These are phyloP conservation scores for Eucalyptus regnans DNA, from an alignment of 345 rosid species.

Conservation along the genomic window DNA sequence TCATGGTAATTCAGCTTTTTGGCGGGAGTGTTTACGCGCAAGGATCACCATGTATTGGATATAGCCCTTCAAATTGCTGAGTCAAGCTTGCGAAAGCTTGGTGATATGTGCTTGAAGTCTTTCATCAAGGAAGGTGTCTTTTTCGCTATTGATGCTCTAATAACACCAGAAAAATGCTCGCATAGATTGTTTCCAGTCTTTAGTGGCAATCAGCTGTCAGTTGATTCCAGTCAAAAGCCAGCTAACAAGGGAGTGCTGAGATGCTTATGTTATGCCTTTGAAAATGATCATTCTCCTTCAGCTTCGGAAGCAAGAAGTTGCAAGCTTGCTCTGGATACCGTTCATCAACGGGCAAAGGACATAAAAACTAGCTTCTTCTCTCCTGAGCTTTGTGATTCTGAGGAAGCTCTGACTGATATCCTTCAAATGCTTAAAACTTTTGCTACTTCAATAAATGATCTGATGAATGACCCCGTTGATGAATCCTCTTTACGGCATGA, in stretches of 20 bases:
- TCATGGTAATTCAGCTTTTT: slow-evolving; percentile 52
- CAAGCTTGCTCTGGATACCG: slow-evolving; percentile 56
- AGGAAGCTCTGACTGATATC: slow-evolving; percentile 67
- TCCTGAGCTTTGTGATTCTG: slow-evolving; percentile 41
- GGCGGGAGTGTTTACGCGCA: slow-evolving; percentile 78
- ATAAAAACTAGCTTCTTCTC: slow-evolving; percentile 53
- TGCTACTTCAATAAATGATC: slow-evolving; percentile 44
- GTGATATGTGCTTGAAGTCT: slow-evolving; percentile 46
- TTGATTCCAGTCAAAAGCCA: slow-evolving; percentile 32
- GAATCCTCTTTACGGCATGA: slow-evolving; percentile 25
- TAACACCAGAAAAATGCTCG: slow-evolving; percentile 42
- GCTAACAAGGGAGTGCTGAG: slow-evolving; percentile 31
- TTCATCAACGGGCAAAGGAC: slow-evolving; percentile 51
- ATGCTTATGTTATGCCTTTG: slow-evolving; percentile 83
- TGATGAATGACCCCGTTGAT: slow-evolving; percentile 18
- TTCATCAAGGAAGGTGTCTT: slow-evolving; percentile 84
- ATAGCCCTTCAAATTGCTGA: slow-evolving; percentile 66
- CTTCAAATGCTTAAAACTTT: slow-evolving; percentile 61
- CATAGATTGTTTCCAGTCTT: slow-evolving; percentile 23
- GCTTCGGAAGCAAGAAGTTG: slow-evolving; percentile 34
- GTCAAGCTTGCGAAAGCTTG: slow-evolving; percentile 54
- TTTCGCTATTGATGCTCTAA: slow-evolving; percentile 63
- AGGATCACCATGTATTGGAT: slow-evolving; percentile 70
- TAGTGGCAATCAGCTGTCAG: slow-evolving; percentile 28
- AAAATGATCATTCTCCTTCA: slow-evolving; percentile 16